A percentile compares a stretch with the other conserved stretches of the same genome.
phyloP scores from a whole-genome alignment of 495 filamentous ascomycete genomes.

The Hypoxylon intermedium region DNA sequence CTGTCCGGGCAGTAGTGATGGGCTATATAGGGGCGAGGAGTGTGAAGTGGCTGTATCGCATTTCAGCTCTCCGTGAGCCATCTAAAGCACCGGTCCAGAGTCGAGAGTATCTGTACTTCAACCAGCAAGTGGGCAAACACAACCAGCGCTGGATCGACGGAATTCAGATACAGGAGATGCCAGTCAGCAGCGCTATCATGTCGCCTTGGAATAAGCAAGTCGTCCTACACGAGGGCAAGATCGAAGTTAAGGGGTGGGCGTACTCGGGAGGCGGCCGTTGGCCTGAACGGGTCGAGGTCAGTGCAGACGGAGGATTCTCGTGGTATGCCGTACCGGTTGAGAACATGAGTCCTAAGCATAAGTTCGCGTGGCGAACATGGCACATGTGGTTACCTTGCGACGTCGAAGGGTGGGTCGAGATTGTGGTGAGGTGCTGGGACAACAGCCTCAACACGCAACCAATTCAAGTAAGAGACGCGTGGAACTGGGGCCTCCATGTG shows the following conservation, averaged over 20 bases:
- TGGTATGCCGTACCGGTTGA: constrained; percentile 65
- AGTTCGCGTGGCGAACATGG: constrained; percentile 63
- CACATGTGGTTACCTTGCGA: constrained; percentile 61
- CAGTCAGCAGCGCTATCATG: constrained; percentile 67
- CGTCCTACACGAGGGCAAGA: constrained; percentile 61
- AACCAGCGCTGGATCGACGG: constrained; percentile 61
- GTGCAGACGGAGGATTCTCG: constrained; percentile 61
- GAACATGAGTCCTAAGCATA: constrained; percentile 61
- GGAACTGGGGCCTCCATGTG: constrained; percentile 72
- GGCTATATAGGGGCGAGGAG: constrained; percentile 68
- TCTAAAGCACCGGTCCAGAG: constrained; percentile 52
- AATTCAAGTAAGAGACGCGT: constrained; percentile 41
- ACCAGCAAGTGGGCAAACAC: constrained; percentile 66
- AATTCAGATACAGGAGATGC: constrained; percentile 70
- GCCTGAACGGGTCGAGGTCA: constrained; percentile 65
- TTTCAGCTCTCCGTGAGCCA: constrained; percentile 57
- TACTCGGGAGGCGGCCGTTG: constrained; percentile 66
- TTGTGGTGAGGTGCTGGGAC: constrained; percentile 65
- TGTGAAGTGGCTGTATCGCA: constrained; percentile 65
- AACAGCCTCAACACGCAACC: constrained; percentile 61
- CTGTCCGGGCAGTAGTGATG: constrained; percentile 66
- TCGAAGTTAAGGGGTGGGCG: constrained; percentile 63
- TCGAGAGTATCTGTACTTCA: constrained; percentile 67
- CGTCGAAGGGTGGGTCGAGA: constrained; percentile 65
- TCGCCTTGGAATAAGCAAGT: constrained; percentile 58